These are phyloP conservation scores for Orbilia oligospora DNA, from an alignment of 2,329 filamentous ascomycete genomes.

Conservation along the genomic window DNA sequence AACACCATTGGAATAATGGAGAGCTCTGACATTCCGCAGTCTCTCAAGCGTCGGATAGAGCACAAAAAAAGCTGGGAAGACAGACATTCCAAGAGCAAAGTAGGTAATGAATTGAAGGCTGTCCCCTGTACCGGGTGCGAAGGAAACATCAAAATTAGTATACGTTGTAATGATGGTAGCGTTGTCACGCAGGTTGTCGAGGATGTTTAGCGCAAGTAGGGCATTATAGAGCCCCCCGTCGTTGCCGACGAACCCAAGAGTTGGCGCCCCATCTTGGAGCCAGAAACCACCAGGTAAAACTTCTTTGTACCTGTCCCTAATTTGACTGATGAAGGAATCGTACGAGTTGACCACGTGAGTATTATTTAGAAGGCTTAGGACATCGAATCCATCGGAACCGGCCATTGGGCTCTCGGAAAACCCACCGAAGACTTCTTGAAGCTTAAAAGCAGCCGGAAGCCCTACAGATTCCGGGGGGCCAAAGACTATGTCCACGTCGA, in stretches of 20 bases:
- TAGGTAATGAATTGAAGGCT: constrained; percentile 85
- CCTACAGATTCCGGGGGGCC: constrained; percentile 45
- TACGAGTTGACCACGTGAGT: constrained; percentile 75
- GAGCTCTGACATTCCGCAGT: constrained; percentile 80
- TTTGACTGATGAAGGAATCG: constrained; percentile 77
- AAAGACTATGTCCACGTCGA: constrained; percentile 52
- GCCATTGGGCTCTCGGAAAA: constrained; percentile 20
- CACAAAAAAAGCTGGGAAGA: constrained; percentile 87
- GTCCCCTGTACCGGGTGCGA: constrained; percentile 76
- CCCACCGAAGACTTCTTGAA: constrained; percentile 42
- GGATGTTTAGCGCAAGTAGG: constrained; percentile 76
- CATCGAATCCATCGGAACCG: constrained; percentile 25
- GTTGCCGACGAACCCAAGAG: constrained; percentile 80
- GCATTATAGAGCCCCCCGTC: constrained; percentile 72
- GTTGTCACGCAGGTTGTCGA: constrained; percentile 78
- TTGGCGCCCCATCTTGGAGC: constrained; percentile 76
- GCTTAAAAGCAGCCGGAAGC: constrained; percentile 36
- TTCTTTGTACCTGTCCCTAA: constrained; percentile 75
- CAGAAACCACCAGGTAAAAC: constrained; percentile 86
- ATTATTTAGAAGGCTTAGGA: constrained; percentile 65
- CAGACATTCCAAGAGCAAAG: constrained; percentile 81
- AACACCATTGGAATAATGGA: constrained; percentile 94
- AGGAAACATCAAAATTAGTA: constrained; percentile 81
- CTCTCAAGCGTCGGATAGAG: constrained; percentile 91
- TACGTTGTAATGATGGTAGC: constrained; percentile 80